phyloP scores from a whole-genome alignment of 1,139 yeast genomes.

The Yamadazyma taylorii region DNA sequence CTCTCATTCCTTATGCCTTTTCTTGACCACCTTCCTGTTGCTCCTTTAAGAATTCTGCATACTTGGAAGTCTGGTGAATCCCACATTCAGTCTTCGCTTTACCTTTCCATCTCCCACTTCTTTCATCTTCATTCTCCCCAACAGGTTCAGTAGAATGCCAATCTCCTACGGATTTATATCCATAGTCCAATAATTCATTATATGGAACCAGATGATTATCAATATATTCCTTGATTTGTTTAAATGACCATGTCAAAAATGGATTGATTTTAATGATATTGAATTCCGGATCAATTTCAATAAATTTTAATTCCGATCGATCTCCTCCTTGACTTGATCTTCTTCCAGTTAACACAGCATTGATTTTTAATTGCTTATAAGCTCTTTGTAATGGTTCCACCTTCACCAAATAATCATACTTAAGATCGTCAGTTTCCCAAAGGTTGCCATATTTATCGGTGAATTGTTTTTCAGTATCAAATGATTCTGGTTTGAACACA shows the following conservation, averaged over 20 bases:
- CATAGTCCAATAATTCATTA: constrained; percentile 78
- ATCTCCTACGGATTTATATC: constrained; percentile 92
- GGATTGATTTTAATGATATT: constrained; percentile 87
- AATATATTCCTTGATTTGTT: constrained; percentile 68
- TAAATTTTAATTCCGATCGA: constrained; percentile 67
- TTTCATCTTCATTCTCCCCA: constrained; percentile 87
- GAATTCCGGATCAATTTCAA: constrained; percentile 71
- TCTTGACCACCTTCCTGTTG: no score
- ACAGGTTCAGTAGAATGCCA: constrained; percentile 95
- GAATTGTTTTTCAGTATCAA: constrained; percentile 63
- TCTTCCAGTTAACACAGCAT: constrained; percentile 90
- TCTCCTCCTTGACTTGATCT: constrained; percentile 89
- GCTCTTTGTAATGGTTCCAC: constrained; percentile 93
- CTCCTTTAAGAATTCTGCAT: constrained; percentile 53
- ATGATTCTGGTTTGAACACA: constrained; percentile 64
- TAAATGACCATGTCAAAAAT: constrained; percentile 78
- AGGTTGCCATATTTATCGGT: constrained; percentile 68
- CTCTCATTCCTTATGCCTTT: no score
- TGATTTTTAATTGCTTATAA: constrained; percentile 65
- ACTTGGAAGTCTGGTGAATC: constrained; percentile 78
- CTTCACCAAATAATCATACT: constrained; percentile 84
- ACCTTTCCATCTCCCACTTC: constrained; percentile 97
- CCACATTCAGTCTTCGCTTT: constrained; percentile 94
- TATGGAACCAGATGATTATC: constrained; percentile 76
- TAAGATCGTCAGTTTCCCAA: constrained; percentile 82